Base-by-base conservation (phyloP, 83 land plant genomes). In the Picea engelmannii region DNA sequence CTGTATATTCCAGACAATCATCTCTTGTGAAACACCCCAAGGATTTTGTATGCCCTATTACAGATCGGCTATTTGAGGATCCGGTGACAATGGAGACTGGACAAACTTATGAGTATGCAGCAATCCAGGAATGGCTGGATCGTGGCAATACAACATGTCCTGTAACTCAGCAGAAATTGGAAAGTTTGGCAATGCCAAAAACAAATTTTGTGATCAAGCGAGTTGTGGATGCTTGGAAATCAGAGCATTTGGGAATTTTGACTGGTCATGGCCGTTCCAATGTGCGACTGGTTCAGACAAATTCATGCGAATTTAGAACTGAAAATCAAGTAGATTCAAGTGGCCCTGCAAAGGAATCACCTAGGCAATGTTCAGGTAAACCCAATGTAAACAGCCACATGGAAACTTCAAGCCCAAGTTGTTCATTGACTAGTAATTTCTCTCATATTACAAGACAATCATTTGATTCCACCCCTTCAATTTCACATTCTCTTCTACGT, bases 21-120 rank as follows among this genome's bases (percentile, higher is more conserved):
- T 25, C 61, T 76, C 24, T 11, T 76, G 25, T 76, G 20, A 84
- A 73, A 69, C 73, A 85, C 66, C 91, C 91, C 1, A 84, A 90
- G 40, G 91, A 87, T 64, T 88, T 87, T 75, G 88, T 83, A 42
- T 92, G 92, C 59, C 90, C 92, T 79, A 44, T 92, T n/a, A 90
- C 89, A 5, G 84, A 86, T 35, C 81, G 78, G 80, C 18, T 90
- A 21, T 86, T 90, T 80, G 83, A 85, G 64, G 89, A 92, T 21
- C 95, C 95, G 18, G 89, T 90, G 31, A 90, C 95, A 60, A 79
- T 92, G n/a, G 91, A 92, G 77, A 88, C 92, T 27, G 91, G 95
- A 62, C 89, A 87, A 75, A 88, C 86, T 5, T 88, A 88, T 81
- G 95, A 92, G 78, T 70, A 87, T 21, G 62, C 9, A 52, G 92